These are phyloP conservation scores for Hypseocharis bilobata DNA, from an alignment of 441 rosid species.

Conservation along the genomic window DNA sequence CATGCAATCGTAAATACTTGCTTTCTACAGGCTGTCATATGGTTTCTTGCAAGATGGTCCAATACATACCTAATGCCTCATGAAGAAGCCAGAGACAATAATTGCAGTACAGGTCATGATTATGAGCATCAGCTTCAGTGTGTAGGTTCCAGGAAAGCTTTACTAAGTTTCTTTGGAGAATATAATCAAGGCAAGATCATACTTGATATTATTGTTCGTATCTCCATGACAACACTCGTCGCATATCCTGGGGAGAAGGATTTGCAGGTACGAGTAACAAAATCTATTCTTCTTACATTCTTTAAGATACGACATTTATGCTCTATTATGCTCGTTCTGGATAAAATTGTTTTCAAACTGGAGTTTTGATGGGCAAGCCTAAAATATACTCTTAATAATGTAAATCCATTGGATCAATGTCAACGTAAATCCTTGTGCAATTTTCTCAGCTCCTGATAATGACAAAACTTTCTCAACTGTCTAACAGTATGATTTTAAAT, in stretches of 20 bases:
- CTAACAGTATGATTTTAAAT: no score
- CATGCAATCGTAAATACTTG: slow-evolving; percentile 22
- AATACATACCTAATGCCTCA: slow-evolving; percentile 63
- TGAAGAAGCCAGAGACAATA: slow-evolving; percentile 41
- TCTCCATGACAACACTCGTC: slow-evolving; percentile 62
- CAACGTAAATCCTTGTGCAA: no score
- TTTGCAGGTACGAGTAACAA: slow-evolving; percentile 60
- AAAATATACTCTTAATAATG: no score
- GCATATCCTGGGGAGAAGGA: slow-evolving; percentile 90
- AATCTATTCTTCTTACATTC: no score
- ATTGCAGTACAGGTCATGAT: slow-evolving; percentile 38
- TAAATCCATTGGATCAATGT: no score
- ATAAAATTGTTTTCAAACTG: no score
- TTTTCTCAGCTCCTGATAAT: no score
- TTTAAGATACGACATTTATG: no score
- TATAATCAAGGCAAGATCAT: slow-evolving; percentile 67
- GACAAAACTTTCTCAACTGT: no score
- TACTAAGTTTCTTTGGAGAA: slow-evolving; percentile 66
- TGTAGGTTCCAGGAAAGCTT: slow-evolving; percentile 44
- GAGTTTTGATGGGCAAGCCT: no score
- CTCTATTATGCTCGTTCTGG: no score
- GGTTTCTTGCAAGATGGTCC: slow-evolving; percentile 97
- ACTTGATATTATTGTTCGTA: slow-evolving; percentile 70
- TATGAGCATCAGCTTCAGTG: slow-evolving; percentile 38
- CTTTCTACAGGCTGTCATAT: slow-evolving; percentile 64